A percentile compares a stretch with the other conserved stretches of the same genome.
phyloP scores from a whole-genome alignment of 2,329 filamentous ascomycete genomes.

The Botrytis squamosa region DNA sequence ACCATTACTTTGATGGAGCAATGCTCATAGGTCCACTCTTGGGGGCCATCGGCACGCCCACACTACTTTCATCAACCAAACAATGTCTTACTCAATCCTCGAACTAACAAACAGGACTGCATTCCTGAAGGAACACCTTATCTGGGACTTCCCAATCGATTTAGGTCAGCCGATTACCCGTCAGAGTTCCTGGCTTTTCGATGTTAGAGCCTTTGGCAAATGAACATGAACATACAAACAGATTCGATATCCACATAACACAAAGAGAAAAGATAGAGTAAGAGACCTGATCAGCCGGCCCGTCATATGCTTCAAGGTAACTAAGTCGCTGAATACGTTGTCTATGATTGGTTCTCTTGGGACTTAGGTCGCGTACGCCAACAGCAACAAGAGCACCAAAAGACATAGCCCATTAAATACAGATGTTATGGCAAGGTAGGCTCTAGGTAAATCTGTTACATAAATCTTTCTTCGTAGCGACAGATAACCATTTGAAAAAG shows the following conservation, averaged over 20 bases:
- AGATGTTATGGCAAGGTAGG: background rate
- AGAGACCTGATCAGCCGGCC: background rate
- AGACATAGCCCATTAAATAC: background rate
- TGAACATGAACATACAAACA: background rate
- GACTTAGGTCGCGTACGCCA: conserved; percentile 1
- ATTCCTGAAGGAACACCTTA: background rate
- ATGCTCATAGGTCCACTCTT: background rate
- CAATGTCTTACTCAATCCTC: background rate
- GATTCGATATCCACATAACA: background rate
- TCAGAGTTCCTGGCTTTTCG: background rate
- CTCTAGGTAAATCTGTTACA: background rate
- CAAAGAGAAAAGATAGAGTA: background rate
- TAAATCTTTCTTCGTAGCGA: background rate
- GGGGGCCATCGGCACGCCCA: background rate
- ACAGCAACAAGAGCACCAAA: background rate
- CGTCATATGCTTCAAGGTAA: background rate
- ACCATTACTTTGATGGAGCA: background rate
- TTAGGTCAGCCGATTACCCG: background rate
- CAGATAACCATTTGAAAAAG: background rate
- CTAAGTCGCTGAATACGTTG: background rate
- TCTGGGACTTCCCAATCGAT: background rate
- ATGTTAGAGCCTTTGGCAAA: background rate
- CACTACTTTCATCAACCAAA: background rate
- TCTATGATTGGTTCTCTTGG: background rate
- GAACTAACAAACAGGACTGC: background rate